A percentile compares a stretch with the other conserved stretches of the same genome.
Conservation (phyloP, 352 stramenopile genomes). For the Phytophthora chlamydospora region DNA sequence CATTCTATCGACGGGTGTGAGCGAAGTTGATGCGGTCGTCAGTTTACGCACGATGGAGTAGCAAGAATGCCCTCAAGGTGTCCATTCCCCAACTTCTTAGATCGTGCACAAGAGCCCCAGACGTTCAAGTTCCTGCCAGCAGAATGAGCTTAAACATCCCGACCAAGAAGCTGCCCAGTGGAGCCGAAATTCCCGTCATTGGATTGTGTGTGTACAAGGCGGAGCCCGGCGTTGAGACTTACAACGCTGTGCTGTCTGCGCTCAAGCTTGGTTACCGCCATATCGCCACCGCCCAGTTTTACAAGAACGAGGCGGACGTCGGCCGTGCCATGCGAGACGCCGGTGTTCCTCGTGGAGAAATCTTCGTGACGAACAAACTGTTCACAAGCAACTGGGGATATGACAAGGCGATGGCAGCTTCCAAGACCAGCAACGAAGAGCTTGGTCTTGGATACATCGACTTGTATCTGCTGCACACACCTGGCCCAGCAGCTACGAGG, state of each 20-base stretch:
- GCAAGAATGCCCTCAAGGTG: neutral
- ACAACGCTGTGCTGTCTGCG: conserved; percentile 51
- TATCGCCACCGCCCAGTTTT: conserved; percentile 88
- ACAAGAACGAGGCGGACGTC: conserved; percentile 87
- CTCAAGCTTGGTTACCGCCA: conserved; percentile 83
- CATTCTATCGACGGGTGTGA: conserved; percentile 4
- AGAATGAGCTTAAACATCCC: conserved; percentile 11
- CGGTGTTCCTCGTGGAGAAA: conserved; percentile 58
- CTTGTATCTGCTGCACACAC: conserved; percentile 77
- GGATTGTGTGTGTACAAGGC: conserved; percentile 62
- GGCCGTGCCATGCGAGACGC: conserved; percentile 70
- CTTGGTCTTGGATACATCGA: conserved; percentile 82
- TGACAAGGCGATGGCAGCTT: conserved; percentile 54
- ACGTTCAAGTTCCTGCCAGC: too few species aligned
- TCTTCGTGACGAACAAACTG: conserved; percentile 88
- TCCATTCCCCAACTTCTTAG: neutral
- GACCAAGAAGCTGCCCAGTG: conserved; percentile 46
- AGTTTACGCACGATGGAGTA: conserved; percentile 1
- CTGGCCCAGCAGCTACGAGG: conserved; percentile 39
- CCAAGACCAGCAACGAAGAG: conserved; percentile 48
- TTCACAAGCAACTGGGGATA: conserved; percentile 64
- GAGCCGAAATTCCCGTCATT: conserved; percentile 43
- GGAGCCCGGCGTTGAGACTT: conserved; percentile 47
- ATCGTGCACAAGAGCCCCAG: neutral
- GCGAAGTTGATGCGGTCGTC: neutral